phyloP scores from a whole-genome alignment of 2,329 filamentous ascomycete species.

The Triangularia verruculosa region DNA sequence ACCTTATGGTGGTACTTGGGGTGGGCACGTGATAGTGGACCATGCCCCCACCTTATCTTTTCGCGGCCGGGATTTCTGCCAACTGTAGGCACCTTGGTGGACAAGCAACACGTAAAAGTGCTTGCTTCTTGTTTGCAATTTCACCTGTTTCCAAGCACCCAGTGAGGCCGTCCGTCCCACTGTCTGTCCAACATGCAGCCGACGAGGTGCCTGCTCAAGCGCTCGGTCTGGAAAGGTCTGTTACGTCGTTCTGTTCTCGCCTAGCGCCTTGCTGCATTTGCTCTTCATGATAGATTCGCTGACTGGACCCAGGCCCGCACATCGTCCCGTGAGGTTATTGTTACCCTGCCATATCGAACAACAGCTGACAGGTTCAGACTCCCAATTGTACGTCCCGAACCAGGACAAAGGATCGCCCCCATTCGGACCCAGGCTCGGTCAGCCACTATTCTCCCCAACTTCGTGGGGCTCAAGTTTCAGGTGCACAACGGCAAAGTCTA shows the following conservation, averaged over 20 bases:
- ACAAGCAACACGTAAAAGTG: background rate
- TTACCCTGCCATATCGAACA: background rate
- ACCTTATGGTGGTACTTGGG: background rate
- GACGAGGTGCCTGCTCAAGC: conserved; percentile 64
- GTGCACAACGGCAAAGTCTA: conserved; percentile 91
- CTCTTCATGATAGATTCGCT: conserved; percentile 15
- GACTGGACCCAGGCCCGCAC: conserved; percentile 43
- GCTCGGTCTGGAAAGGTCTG: conserved; percentile 85
- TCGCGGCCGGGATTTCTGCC: background rate
- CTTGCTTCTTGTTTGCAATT: background rate
- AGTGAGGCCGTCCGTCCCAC: background rate
- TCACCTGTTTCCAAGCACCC: background rate
- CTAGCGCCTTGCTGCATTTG: background rate
- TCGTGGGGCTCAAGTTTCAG: conserved; percentile 85
- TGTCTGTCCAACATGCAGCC: conserved; percentile 56
- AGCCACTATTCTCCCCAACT: conserved; percentile 88
- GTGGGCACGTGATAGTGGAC: background rate
- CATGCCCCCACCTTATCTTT: background rate
- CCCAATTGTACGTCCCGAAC: conserved; percentile 60
- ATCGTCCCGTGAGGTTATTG: conserved; percentile 51
- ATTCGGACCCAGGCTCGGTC: conserved; percentile 84
- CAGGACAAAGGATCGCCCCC: conserved; percentile 63
- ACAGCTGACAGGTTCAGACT: conserved; percentile 40
- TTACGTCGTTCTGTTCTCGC: conserved; percentile 14
- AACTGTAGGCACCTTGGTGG: background rate